phyloP scores from a whole-genome alignment of 208 protist species.

The Angomonas ambiguus region DNA sequence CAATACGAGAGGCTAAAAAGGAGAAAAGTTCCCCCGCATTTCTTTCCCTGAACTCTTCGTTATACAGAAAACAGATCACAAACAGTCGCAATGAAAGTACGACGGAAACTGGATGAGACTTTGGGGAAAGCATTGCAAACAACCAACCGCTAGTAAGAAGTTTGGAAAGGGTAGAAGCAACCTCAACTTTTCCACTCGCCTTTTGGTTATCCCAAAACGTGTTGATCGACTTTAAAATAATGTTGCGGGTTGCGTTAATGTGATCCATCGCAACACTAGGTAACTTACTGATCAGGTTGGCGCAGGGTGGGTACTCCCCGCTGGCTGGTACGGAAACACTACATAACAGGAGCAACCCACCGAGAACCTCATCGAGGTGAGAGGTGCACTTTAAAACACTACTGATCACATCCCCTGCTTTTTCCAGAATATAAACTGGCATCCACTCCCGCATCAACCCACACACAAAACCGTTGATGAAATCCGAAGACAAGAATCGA shows the following conservation, averaged over 20 bases:
- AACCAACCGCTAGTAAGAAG: conserved; percentile 58
- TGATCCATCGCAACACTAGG: background rate
- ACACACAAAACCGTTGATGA: conserved; percentile 61
- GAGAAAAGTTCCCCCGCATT: conserved; percentile 14
- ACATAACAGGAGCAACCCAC: conserved; percentile 33
- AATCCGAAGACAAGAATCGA: conserved; percentile 42
- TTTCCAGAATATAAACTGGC: conserved; percentile 22
- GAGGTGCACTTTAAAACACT: conserved; percentile 20
- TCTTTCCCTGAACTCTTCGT: conserved; percentile 28
- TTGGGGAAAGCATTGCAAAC: conserved; percentile 26
- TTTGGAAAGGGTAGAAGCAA: conserved; percentile 22
- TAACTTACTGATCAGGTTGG: conserved; percentile 7
- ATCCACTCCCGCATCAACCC: conserved; percentile 56
- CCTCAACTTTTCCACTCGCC: conserved; percentile 10
- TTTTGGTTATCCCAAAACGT: conserved; percentile 27
- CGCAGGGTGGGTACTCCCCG: background rate
- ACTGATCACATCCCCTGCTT: conserved; percentile 25
- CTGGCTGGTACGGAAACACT: conserved; percentile 28
- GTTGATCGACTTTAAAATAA: conserved; percentile 29
- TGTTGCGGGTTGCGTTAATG: background rate
- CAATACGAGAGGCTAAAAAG: conserved; percentile 30
- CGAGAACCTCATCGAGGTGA: conserved; percentile 28
- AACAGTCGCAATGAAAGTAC: conserved; percentile 48
- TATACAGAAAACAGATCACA: conserved; percentile 41
- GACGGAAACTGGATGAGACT: conserved; percentile 46